phyloP scores from a whole-genome alignment of 345 rosid species.

The Bruguiera parviflora region DNA sequence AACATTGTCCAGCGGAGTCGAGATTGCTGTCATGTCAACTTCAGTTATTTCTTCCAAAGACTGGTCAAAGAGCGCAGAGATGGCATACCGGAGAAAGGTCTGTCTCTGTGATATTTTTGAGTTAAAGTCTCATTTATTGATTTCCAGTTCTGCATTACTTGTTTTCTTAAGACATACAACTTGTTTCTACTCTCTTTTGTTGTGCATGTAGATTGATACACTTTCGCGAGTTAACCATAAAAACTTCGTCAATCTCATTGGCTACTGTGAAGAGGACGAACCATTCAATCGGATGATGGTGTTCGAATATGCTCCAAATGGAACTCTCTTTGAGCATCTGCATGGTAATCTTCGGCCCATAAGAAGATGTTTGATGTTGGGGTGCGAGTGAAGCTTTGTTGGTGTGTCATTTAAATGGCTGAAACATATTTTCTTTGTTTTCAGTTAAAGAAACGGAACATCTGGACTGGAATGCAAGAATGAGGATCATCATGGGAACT shows the following conservation, averaged over 20 bases:
- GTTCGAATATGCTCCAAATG: conserved; percentile 96
- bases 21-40: conserved; percentile 77
- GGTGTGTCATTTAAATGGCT: conserved; percentile 18
- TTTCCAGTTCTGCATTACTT: not conserved
- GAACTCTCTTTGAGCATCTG: conserved; percentile 77
- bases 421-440: conserved; percentile 16
- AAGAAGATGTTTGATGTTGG: not conserved
- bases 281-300: conserved; percentile 98
- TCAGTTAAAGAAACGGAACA: conserved; percentile 81
- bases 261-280: conserved; percentile 79
- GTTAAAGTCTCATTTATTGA: not conserved
- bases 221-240: conserved; percentile 83
- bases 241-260: conserved; percentile 90
- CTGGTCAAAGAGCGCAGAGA: conserved; percentile 66
- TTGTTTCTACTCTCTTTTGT: not conserved
- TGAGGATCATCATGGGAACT: conserved; percentile 78
- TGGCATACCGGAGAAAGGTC: conserved; percentile 70
- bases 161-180: not conserved
- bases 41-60: conserved; percentile 43
- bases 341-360: conserved; percentile 49
- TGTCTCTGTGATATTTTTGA: conserved; percentile 23
- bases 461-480: conserved; percentile 84
- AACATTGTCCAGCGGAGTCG: conserved; percentile 95
- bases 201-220: conserved; percentile 51
- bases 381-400: not conserved